phyloP scores from a whole-genome alignment of 192 early-diverging fungal species.

The Radiomyces spectabilis region DNA sequence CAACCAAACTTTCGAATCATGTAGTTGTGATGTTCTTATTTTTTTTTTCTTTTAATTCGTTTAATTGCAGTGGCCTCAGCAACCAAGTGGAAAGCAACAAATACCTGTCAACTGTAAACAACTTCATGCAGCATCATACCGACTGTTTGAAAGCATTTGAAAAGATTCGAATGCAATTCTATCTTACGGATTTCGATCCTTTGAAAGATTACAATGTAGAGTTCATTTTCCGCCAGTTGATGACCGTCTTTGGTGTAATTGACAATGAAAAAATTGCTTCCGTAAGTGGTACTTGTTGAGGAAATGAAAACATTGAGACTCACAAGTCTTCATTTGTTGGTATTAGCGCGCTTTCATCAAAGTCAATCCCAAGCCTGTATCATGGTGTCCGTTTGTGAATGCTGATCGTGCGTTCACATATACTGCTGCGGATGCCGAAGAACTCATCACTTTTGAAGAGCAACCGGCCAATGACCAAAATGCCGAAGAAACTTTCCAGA shows the following conservation, averaged over 20 bases:
- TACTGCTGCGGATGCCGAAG: conserved; percentile 18
- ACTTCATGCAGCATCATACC: conserved; percentile 28
- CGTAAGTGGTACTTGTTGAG: conserved; percentile 30
- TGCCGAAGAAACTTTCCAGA: conserved; percentile 34
- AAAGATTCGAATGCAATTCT: conserved; percentile 36
- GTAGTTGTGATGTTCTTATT: neutral
- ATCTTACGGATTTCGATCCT: conserved; percentile 40
- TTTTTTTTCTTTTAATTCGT: neutral
- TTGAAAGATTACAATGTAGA: conserved; percentile 41
- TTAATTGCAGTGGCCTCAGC: neutral
- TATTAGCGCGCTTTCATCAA: conserved; percentile 16
- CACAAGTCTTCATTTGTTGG: neutral
- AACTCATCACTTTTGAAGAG: neutral
- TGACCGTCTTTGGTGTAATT: conserved; percentile 26
- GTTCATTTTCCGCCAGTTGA: conserved; percentile 42
- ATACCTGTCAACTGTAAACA: conserved; percentile 10
- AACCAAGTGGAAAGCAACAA: conserved; percentile 1
- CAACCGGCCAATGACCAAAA: neutral
- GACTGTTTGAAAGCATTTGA: conserved; percentile 37
- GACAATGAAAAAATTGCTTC: conserved; percentile 44
- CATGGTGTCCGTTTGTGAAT: conserved; percentile 11
- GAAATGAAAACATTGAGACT: neutral
- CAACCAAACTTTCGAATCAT: neutral
- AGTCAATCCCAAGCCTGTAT: conserved; percentile 7
- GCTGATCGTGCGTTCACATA: conserved; percentile 6